phyloP scores from a whole-genome alignment of 2,329 filamentous ascomycete species.

The Colletotrichum viniferum region DNA sequence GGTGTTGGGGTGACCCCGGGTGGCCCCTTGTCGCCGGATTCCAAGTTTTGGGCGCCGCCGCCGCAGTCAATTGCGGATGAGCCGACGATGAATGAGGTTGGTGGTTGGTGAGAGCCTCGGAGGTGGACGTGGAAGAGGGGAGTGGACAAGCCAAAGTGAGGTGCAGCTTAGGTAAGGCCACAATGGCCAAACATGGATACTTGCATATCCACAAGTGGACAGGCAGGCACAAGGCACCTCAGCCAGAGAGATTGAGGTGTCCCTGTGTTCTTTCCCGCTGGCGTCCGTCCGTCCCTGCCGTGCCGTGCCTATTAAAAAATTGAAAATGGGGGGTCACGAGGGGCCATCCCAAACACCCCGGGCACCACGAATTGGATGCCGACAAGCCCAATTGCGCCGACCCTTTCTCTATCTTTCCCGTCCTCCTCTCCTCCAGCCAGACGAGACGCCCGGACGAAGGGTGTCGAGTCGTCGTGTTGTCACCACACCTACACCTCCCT shows the following conservation, averaged over 20 bases:
- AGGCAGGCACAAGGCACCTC: not conserved
- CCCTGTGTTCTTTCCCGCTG: not conserved
- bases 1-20: not conserved
- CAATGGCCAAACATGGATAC: not conserved
- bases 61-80: not conserved
- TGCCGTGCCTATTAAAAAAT: not conserved
- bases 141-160: not conserved
- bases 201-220: not conserved
- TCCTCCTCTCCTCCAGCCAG: not conserved
- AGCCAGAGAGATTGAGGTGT: not conserved
- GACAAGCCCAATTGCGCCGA: not conserved
- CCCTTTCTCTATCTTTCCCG: not conserved
- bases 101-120: not conserved
- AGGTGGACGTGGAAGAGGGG: not conserved
- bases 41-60: not conserved
- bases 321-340: slow-evolving; percentile 17
- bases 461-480: not conserved
- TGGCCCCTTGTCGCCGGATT: not conserved
- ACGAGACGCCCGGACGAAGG: not conserved
- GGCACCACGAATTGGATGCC: not conserved
- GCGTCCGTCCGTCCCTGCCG: not conserved
- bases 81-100: not conserved
- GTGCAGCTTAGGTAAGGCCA: not conserved
- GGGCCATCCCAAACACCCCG: slow-evolving; percentile 11
- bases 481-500: not conserved